A percentile compares a stretch with the other conserved stretches of the same genome.
Conservation (phyloP, 1,284 basidiomycete species). For the Apiotrichum laibachii region DNA sequence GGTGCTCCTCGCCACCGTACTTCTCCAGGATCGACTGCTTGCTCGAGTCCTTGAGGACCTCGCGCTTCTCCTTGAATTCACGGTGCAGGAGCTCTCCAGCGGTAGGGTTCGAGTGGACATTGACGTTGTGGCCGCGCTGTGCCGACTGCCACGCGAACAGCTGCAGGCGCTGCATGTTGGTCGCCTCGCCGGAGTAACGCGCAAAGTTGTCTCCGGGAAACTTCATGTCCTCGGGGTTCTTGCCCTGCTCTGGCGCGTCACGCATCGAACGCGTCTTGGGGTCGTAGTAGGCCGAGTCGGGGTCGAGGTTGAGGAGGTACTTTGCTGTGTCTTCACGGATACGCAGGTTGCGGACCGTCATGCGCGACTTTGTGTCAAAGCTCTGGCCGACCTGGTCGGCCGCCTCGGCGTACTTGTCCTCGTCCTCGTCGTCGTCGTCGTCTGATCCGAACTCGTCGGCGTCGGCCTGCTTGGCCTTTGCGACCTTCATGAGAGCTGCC, state of each 20-base stretch:
- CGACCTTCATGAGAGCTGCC: conserved; percentile 74
- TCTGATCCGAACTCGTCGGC: conserved; percentile 92
- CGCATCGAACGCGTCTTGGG: conserved; percentile 99
- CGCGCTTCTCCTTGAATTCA: conserved; percentile 89
- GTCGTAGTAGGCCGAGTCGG: conserved; percentile 95
- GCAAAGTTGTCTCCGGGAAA: conserved; percentile 97
- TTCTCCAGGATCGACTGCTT: conserved; percentile 82
- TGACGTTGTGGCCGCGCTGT: conserved; percentile 87
- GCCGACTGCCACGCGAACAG: conserved; percentile 97
- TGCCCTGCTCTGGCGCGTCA: conserved; percentile 79
- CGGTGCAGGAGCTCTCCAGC: conserved; percentile 88
- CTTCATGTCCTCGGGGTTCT: conserved; percentile 78
- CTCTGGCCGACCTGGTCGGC: conserved; percentile 98
- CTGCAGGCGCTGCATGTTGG: conserved; percentile 85
- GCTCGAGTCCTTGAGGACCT: conserved; percentile 78
- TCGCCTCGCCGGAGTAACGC: conserved; percentile 84
- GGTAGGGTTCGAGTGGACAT: conserved; percentile 94
- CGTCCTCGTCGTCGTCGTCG: conserved; percentile 63
- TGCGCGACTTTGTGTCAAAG: conserved; percentile 94
- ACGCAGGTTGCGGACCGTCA: conserved; percentile 95
- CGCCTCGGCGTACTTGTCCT: conserved; percentile 89
- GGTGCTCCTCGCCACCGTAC: conserved; percentile 93
- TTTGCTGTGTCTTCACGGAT: conserved; percentile 99
- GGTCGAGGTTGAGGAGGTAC: conserved; percentile 95
- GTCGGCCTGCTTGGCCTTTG: conserved; percentile 68